A percentile compares a stretch with the other conserved stretches of the same genome.
Evolutionary conservation across 2,329 filamentous ascomycete species (phyloP).

Genomic region (Pseudogymnoascus sp.): DNA sequence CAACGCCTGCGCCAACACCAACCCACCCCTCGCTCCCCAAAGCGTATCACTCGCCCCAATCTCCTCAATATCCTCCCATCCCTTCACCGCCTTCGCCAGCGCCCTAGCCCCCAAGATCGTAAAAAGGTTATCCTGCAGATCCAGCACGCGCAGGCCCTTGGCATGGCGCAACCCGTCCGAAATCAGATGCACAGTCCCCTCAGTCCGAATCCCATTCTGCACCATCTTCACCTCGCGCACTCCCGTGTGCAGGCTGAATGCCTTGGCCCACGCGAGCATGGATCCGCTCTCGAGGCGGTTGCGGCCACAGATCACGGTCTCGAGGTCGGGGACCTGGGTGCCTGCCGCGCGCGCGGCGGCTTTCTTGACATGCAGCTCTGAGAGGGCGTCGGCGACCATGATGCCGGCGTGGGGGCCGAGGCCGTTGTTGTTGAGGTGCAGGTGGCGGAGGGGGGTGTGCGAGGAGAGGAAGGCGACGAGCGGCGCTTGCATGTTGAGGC

Average conservation of each 20-base stretch:
- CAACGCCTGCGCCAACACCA: slow-evolving; percentile 65
- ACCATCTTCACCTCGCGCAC: slow-evolving; percentile 92
- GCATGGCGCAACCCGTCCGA: slow-evolving; percentile 68
- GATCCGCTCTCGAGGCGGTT: slow-evolving; percentile 93
- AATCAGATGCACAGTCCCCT: slow-evolving; percentile 78
- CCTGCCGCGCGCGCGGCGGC: slow-evolving; percentile 63
- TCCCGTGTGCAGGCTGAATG: slow-evolving; percentile 72
- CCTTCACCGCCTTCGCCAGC: slow-evolving; percentile 62
- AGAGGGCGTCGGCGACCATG: slow-evolving; percentile 79
- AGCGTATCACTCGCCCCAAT: slow-evolving; percentile 85
- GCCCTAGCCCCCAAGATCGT: slow-evolving; percentile 71
- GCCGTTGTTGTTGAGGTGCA: slow-evolving; percentile 97
- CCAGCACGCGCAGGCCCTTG: slow-evolving; percentile 61
- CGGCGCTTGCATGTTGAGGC: slow-evolving; percentile 86
- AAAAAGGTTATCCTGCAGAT: slow-evolving; percentile 97
- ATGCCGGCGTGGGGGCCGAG: slow-evolving; percentile 86
- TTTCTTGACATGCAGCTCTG: slow-evolving; percentile 75
- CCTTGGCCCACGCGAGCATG: slow-evolving; percentile 89
- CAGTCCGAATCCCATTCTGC: slow-evolving; percentile 92
- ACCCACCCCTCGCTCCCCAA: slow-evolving; percentile 66
- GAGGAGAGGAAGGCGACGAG: slow-evolving; percentile 83
- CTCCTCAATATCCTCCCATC: slow-evolving; percentile 70
- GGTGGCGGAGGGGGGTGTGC: slow-evolving; percentile 83
- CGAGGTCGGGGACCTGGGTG: slow-evolving; percentile 68
- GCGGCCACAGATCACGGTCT: slow-evolving; percentile 94